Base-by-base conservation (phyloP, 208 protist genomes). In the Strigomonas galati region DNA sequence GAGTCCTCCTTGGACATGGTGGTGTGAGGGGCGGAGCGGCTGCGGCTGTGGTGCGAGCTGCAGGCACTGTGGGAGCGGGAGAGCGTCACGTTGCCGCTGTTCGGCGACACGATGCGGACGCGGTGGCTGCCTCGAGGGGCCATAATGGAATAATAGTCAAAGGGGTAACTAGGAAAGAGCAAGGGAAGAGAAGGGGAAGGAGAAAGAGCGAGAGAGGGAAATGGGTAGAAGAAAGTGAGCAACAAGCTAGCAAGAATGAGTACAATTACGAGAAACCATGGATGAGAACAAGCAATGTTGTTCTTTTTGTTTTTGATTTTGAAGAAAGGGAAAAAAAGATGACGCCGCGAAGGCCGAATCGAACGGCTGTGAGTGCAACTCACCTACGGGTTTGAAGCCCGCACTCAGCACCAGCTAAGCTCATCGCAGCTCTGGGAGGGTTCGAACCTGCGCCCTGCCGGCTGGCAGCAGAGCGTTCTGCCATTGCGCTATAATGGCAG, bases 321-420 rank as follows among this genome's bases (percentile, higher is more conserved):
- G 23, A 15, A 53, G 5, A 53, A 7, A 17, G 9, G 37, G 6
- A 78, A 68, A 78, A 74, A 78, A 69, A 72, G 64, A 37, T 66
- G 60, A 91, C 88, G 81, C 88, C 88, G 83, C 88, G 77, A 94
- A 94, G 88, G 88, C 88, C 88, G 88, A 94, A 94, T 94, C 88
- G 88, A 91, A 94, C 88, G 88, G 88, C 88, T 94, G 88, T 87
- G 88, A 91, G 88, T 82, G 73, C 88, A 89, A 90, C 88, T 87
- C 88, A 87, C 88, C 88, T 91, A 87, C 81, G 77, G 81, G 81
- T 87, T 87, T 87, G 81, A 87, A 87, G 81, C 81, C 81, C 77
- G 81, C 81, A 83, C 81, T 77, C 81, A 81, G 77, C 81, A 87
- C 81, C 81, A 87, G 81, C 77, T 81, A 68, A 83, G 81, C 77